Conservation (phyloP, 805 yeast species). For the Monosporozyma aquatica region DNA sequence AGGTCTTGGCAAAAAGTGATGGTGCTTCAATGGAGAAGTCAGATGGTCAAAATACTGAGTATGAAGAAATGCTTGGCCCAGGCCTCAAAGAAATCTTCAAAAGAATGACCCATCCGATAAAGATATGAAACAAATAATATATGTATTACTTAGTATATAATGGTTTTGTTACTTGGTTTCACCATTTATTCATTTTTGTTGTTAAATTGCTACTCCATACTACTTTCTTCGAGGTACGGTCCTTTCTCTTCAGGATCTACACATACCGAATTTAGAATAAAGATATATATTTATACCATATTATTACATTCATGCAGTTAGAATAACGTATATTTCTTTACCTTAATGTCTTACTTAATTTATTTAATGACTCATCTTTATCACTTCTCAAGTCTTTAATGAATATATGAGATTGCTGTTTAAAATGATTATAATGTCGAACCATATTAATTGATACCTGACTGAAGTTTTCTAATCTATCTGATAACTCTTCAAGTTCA, state of each 20-base stretch:
- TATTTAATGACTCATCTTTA: slow-evolving; percentile 38
- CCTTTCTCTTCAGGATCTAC: too few species aligned
- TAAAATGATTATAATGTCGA: slow-evolving; percentile 37
- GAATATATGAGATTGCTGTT: slow-evolving; percentile 35
- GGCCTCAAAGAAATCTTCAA: slow-evolving; percentile 13
- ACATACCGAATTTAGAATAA: too few species aligned
- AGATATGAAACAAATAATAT: too few species aligned
- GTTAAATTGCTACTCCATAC: too few species aligned
- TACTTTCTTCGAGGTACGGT: too few species aligned
- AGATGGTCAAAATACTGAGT: slow-evolving; percentile 9
- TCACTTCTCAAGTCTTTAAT: slow-evolving; percentile 48
- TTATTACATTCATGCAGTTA: neutral
- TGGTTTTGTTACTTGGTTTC: too few species aligned
- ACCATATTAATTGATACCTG: slow-evolving; percentile 36
- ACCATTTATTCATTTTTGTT: too few species aligned
- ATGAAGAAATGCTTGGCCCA: slow-evolving; percentile 11
- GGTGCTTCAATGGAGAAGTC: too few species aligned
- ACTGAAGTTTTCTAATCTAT: slow-evolving; percentile 27
- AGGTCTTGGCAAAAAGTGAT: too few species aligned
- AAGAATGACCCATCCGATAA: too few species aligned
- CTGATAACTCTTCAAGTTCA: slow-evolving; percentile 17
- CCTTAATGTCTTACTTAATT: slow-evolving; percentile 35
- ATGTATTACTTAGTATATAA: too few species aligned
- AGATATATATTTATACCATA: too few species aligned
- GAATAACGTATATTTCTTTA: slow-evolving; percentile 5